Evolutionary conservation across 2,329 filamentous ascomycete species (phyloP).

Genomic region (Alternaria gansuensis): DNA sequence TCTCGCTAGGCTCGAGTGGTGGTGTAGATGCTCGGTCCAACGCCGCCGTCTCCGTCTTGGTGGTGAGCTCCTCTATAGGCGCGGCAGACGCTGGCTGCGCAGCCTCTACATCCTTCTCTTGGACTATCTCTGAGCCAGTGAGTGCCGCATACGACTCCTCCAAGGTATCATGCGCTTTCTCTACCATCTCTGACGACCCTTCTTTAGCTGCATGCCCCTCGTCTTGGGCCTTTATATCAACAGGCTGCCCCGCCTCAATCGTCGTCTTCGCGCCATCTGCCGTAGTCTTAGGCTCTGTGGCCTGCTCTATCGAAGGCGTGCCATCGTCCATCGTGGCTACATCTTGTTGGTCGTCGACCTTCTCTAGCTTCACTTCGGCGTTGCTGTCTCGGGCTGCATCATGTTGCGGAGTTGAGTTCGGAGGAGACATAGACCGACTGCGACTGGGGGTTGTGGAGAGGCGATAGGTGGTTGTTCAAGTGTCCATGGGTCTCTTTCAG

Average conservation of each 20-base stretch:
- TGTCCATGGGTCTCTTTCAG: constrained; percentile 34
- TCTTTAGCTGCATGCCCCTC: constrained; percentile 17
- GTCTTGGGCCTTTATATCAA: constrained; percentile 17
- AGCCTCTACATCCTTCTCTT: background rate
- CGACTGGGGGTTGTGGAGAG: constrained; percentile 22
- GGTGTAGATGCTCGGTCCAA: constrained; percentile 32
- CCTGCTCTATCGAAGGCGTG: constrained; percentile 5
- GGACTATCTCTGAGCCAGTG: background rate
- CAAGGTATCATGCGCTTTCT: background rate
- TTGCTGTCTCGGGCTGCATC: constrained; percentile 37
- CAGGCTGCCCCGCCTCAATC: constrained; percentile 38
- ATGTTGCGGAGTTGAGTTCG: constrained; percentile 43
- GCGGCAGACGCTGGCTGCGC: constrained; percentile 18
- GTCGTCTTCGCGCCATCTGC: constrained; percentile 11
- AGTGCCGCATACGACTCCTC: background rate
- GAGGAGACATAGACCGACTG: constrained; percentile 50
- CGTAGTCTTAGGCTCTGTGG: background rate
- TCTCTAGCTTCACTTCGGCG: constrained; percentile 32
- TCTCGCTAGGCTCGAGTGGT: constrained; percentile 29
- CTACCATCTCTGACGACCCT: constrained; percentile 2
- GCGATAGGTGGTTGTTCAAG: constrained; percentile 18
- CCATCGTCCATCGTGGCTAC: constrained; percentile 7
- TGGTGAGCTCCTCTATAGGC: constrained; percentile 31
- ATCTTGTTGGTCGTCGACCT: constrained; percentile 22
- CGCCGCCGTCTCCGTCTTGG: constrained; percentile 28